Evolutionary conservation across 176 grass and related monocot species (phyloP).

Genomic region (Melocanna baccifera): DNA sequence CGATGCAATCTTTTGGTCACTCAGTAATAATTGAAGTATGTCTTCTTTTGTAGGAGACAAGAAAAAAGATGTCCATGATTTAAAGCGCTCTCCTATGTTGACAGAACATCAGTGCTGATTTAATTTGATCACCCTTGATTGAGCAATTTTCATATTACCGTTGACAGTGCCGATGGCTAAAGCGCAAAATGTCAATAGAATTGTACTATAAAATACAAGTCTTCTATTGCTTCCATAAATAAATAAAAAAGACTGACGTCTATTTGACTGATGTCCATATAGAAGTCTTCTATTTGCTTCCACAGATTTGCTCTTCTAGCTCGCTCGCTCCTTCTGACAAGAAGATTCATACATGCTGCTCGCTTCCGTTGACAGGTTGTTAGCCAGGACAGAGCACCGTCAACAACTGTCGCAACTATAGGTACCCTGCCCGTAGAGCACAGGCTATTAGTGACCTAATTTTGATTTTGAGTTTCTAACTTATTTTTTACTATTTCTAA

Average conservation of each 20-base stretch:
- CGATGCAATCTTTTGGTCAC: neutral
- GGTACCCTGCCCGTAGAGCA: too few relatives aligned
- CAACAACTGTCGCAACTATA: too few relatives aligned
- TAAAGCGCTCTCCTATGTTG: neutral
- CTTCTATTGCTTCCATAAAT: too few relatives aligned
- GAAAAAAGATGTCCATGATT: slow-evolving; percentile 4
- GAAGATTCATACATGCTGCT: neutral
- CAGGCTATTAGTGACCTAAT: too few relatives aligned
- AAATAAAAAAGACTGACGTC: neutral
- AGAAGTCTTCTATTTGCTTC: neutral
- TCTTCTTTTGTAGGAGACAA: neutral
- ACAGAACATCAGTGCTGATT: neutral
- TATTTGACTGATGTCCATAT: neutral
- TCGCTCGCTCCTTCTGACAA: neutral
- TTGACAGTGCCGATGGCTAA: neutral
- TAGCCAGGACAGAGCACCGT: too few relatives aligned
- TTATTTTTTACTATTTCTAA: too few relatives aligned
- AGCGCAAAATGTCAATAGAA: neutral
- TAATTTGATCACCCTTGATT: neutral
- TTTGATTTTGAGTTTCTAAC: too few relatives aligned
- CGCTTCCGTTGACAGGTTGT: too few relatives aligned
- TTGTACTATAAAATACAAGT: neutral
- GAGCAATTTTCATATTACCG: neutral
- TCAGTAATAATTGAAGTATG: neutral
- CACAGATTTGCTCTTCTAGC: neutral